phyloP scores from a whole-genome alignment of 148 eudicot species.

The Diospyros lotus region DNA sequence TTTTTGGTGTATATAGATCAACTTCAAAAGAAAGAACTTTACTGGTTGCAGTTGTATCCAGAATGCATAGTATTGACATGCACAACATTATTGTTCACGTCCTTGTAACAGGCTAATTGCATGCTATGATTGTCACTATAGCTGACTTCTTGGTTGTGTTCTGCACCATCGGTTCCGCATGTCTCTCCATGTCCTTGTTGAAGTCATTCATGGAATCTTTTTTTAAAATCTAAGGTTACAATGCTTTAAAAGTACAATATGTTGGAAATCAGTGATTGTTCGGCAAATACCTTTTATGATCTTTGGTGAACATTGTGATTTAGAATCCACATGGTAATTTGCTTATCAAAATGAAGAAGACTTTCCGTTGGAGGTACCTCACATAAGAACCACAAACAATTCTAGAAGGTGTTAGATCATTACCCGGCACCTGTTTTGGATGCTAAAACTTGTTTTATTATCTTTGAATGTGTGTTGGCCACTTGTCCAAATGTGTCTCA shows the following conservation, averaged over 20 bases:
- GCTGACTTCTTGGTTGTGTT: background rate
- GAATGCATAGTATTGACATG: background rate
- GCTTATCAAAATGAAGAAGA: background rate
- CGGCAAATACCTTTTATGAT: background rate
- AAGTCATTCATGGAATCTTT: background rate
- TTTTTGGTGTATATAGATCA: background rate
- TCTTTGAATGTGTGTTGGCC: too few species aligned
- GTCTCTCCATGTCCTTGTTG: background rate
- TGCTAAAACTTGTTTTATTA: too few species aligned
- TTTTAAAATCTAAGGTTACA: background rate
- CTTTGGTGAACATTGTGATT: background rate
- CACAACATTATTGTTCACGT: background rate
- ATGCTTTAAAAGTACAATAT: background rate
- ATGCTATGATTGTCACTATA: background rate
- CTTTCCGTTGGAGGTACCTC: background rate
- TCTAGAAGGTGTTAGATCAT: too few species aligned
- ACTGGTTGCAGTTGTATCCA: background rate
- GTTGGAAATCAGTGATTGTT: background rate
- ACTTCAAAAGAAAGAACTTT: background rate
- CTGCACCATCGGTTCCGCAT: background rate
- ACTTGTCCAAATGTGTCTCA: too few species aligned
- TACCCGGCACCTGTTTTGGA: too few species aligned
- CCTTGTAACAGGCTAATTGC: background rate
- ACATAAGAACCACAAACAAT: too few species aligned
- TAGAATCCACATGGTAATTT: background rate